A percentile compares a stretch with the other conserved stretches of the same genome.
These are phyloP conservation scores for Dendrobium nobile DNA, from an alignment of 106 monocot species.

Conservation along the genomic window DNA sequence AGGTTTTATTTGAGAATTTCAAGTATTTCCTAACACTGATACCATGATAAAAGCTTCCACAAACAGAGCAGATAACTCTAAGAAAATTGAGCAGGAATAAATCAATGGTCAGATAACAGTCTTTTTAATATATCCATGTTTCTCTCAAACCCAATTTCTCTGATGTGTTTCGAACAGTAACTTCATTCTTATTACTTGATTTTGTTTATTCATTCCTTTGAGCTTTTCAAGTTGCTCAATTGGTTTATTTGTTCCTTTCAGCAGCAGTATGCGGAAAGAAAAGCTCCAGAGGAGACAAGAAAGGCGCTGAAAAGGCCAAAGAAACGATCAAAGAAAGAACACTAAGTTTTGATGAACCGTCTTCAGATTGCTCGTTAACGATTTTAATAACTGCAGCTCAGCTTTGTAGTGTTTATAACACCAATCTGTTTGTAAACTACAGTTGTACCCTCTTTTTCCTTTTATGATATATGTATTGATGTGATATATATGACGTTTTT, in stretches of 20 bases:
- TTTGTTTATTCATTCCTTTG: background rate
- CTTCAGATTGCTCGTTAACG: background rate
- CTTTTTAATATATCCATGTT: background rate
- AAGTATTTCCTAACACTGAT: too few species aligned
- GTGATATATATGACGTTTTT: too few species aligned
- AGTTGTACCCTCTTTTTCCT: background rate
- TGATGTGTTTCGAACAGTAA: background rate
- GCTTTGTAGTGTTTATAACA: background rate
- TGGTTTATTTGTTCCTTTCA: background rate
- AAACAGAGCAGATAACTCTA: too few species aligned
- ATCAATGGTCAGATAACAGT: too few species aligned
- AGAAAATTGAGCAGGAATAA: too few species aligned
- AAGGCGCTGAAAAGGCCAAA: background rate
- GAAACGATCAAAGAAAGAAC: conserved; percentile 8
- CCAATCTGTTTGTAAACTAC: background rate
- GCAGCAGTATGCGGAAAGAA: background rate
- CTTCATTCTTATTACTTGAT: background rate
- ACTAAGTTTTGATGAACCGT: background rate
- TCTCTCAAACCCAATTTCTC: background rate
- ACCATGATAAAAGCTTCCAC: too few species aligned
- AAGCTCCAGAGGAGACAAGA: conserved; percentile 7
- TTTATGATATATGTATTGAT: background rate
- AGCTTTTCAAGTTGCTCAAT: background rate
- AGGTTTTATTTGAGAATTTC: too few species aligned
- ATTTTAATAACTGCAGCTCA: background rate